Base-by-base conservation (phyloP, 2,329 filamentous ascomycete genomes). In the Knufia fluminis region DNA sequence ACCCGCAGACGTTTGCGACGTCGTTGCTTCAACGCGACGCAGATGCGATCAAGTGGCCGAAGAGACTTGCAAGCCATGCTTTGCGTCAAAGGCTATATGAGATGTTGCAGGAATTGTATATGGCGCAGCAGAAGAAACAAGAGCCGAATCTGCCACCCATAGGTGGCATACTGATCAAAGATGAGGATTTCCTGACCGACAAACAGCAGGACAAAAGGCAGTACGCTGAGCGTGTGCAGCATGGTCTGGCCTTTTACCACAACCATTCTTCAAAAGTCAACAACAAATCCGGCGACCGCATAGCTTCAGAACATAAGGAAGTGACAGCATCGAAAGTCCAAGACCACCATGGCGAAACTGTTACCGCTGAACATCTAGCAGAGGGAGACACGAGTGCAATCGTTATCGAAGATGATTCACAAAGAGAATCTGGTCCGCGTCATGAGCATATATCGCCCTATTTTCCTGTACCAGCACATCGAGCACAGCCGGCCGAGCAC, bases 1-100 rank as follows among this genome's bases (percentile, higher is more conserved):
- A 87, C 52, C 91, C 91, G 0, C 79, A 86, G 54, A 65, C 62
- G 0, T 92, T 94, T 56, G 73, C 86, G 14, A 68, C 69, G 17
- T 82, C 78, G 52, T 69, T 94, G 16, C 69, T 95, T 3, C 75
- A 72, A 22, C 78, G 75, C 35, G 75, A 85, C 56, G 78, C 89
- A 61, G 69, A 79, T 26, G 69, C 75, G 2, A 55, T 57, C 19
- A 43, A 52, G 32, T 60, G 58, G 58, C 58, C 58, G 7, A 40
- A 49, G 17, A 46, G 35, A 39, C 54, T 57, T 39, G 45, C 35
- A 16, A 57, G 58, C 33, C 50, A 52, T 24, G 46, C 54, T 22
- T 46, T 60, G 4, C 54, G 58, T 12, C 46, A 50, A 22, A 54
- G 57, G 28, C 41, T 60, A 7, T 47, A 55, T 10, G 46, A 55